phyloP scores from a whole-genome alignment of 495 filamentous ascomycete genomes.

The Aspergillus funiculosus region DNA sequence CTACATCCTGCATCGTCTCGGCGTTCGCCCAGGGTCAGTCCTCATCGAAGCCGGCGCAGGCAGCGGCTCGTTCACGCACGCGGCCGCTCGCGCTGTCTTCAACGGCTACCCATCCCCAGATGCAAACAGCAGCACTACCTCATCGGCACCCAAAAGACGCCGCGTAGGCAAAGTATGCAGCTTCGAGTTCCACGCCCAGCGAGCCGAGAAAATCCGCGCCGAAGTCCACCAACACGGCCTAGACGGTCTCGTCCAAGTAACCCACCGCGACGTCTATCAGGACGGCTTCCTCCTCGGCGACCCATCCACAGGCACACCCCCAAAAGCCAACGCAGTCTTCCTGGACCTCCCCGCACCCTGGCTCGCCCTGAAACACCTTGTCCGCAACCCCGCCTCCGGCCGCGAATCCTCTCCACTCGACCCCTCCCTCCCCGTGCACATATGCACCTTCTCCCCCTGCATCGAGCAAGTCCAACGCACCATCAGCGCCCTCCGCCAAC shows the following conservation, averaged over 20 bases:
- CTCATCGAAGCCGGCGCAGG: constrained; percentile 93
- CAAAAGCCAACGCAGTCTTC: constrained; percentile 72
- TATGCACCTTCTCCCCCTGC: constrained; percentile 95
- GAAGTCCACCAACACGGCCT: constrained; percentile 75
- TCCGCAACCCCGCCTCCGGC: constrained; percentile 47
- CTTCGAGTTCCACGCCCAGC: constrained; percentile 83
- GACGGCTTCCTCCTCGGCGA: constrained; percentile 66
- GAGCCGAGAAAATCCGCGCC: constrained; percentile 61
- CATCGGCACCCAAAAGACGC: constrained; percentile 18
- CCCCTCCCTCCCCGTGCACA: constrained; percentile 55
- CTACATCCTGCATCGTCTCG: constrained; percentile 83
- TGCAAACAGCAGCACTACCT: constrained; percentile 15
- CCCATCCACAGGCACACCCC: constrained; percentile 31
- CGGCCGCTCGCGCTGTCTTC: constrained; percentile 79
- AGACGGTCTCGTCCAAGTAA: constrained; percentile 66
- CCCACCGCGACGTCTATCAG: constrained; percentile 85
- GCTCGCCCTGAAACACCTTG: constrained; percentile 79
- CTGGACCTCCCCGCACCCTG: constrained; percentile 91
- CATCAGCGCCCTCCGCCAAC: constrained; percentile 64
- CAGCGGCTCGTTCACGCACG: constrained; percentile 93
- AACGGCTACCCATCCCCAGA: constrained; percentile 64
- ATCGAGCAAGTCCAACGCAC: constrained; percentile 91
- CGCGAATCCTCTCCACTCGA: constrained; percentile 62
- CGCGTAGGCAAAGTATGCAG: constrained; percentile 75
- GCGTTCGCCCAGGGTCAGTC: constrained; percentile 69